Evolutionary conservation across 805 yeast species (phyloP).

Genomic region (Cyberlindnera sargentensis): DNA sequence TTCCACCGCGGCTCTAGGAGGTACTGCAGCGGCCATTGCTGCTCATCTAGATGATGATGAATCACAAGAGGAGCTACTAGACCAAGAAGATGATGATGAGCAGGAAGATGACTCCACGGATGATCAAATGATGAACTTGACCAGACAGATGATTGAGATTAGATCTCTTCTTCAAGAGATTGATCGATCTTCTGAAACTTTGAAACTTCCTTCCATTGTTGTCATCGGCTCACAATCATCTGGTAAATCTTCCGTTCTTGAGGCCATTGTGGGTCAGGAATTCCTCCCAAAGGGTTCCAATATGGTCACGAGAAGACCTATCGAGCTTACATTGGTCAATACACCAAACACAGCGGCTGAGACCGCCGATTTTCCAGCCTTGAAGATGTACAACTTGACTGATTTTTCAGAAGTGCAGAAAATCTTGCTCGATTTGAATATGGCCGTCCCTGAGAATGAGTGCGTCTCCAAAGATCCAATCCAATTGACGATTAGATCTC

Average conservation of each 20-base stretch:
- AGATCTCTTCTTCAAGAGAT: slow-evolving; percentile 70
- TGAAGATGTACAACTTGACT: slow-evolving; percentile 73
- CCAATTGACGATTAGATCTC: slow-evolving; percentile 84
- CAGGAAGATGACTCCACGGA: slow-evolving; percentile 54
- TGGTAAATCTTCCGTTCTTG: slow-evolving; percentile 94
- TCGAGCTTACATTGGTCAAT: slow-evolving; percentile 86
- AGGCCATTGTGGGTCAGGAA: slow-evolving; percentile 96
- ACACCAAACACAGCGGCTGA: slow-evolving; percentile 78
- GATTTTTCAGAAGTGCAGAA: slow-evolving; percentile 87
- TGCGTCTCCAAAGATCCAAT: slow-evolving; percentile 93
- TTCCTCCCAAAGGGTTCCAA: slow-evolving; percentile 95
- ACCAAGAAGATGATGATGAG: slow-evolving; percentile 44
- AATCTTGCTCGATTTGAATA: slow-evolving; percentile 77
- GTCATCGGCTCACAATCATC: slow-evolving; percentile 97
- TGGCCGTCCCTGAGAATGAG: slow-evolving; percentile 83
- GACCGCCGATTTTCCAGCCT: slow-evolving; percentile 88
- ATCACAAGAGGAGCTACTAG: slow-evolving; percentile 30
- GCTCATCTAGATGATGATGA: slow-evolving; percentile 38
- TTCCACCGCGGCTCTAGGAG: slow-evolving; percentile 42
- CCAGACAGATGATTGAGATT: slow-evolving; percentile 96
- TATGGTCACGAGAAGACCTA: slow-evolving; percentile 98
- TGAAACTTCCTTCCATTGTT: slow-evolving; percentile 88
- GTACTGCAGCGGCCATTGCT: slow-evolving; percentile 49
- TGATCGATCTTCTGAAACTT: slow-evolving; percentile 63
- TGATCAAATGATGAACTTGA: slow-evolving; percentile 79